Conservation (phyloP, 1,284 basidiomycete genomes). For the Malassezia psittaci region DNA sequence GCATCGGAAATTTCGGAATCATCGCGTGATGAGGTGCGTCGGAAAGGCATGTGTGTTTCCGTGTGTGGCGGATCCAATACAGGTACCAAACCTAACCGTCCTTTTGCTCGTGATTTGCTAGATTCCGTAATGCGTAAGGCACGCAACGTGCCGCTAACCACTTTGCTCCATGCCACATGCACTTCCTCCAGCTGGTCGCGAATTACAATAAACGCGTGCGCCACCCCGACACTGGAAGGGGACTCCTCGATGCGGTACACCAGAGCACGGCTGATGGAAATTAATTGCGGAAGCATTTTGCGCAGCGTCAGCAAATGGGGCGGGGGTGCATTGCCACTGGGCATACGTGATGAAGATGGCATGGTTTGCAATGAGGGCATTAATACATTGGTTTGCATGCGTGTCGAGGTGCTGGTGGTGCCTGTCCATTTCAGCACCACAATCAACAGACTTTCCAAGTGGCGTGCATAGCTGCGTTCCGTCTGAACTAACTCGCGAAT, state of each 20-base stretch:
- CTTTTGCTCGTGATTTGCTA: slow-evolving; percentile 28
- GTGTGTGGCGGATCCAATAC: slow-evolving; percentile 15
- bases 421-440: slow-evolving; percentile 27
- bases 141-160: slow-evolving; percentile 21
- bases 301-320: slow-evolving; percentile 29
- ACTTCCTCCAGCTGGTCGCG: slow-evolving; percentile 33
- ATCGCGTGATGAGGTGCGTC: background rate
- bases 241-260: slow-evolving; percentile 37
- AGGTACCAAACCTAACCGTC: slow-evolving; percentile 28
- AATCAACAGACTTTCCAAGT: slow-evolving; percentile 32
- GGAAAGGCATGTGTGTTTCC: background rate
- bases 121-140: slow-evolving; percentile 26
- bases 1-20: background rate
- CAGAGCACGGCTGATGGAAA: slow-evolving; percentile 38
- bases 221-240: slow-evolving; percentile 40
- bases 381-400: slow-evolving; percentile 15
- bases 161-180: slow-evolving; percentile 34
- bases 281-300: slow-evolving; percentile 36
- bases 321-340: slow-evolving; percentile 15
- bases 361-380: slow-evolving; percentile 14
- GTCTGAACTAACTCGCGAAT: slow-evolving; percentile 45
- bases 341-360: slow-evolving; percentile 1
- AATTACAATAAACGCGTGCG: slow-evolving; percentile 29
- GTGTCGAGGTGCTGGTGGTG: slow-evolving; percentile 10
- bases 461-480: slow-evolving; percentile 38